Evolutionary conservation across 768 basidiomycete genomes (phyloP), one percentile per base, ranked within the genome.

Genomic region (Scleroderma citrinum): DNA sequence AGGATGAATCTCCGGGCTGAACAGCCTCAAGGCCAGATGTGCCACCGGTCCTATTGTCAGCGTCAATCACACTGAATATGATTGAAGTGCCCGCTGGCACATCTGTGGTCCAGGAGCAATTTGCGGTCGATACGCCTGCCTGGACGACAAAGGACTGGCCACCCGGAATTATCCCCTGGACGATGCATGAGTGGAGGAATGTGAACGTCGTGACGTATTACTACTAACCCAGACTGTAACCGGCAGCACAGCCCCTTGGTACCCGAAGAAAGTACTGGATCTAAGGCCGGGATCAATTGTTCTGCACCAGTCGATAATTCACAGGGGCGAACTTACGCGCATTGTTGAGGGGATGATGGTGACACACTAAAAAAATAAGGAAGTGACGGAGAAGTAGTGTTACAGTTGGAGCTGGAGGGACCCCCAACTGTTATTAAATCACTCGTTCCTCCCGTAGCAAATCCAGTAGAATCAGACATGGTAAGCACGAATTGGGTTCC

Each of bases 381-480:
- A 44, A 73, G 56, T 10, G 60, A 66, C 38, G 78, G 73, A 56
- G 65, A 61, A 11, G 69, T 68, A 0, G 76, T 77, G 51, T 78
- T 70, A 64, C 87, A 89, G 14, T 55, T 64, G 12, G 56, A 50
- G 26, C 54, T 75, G 13, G 70, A 59, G 2, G 81, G 72, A 10
- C 64, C 47, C 35, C 72, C 78, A 14, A 81, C 78, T 1, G 69
- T 72, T 35, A 82, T 54, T 6, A 85, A 42, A 38, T 64, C 48
- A 10, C 78, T 75, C 21, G 72, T 70, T 20, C 85, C 87, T 4
- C 87, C 87, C 10, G 81, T 70, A 37, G 69, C 85, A 59, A 83
- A 87, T 1, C 85, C 85, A 23, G 76, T 76, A 16, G 79, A 71
- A 59, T 90, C 87, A 23, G 83, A 88, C 82, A 90, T 84, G 31